Conservation (phyloP, 208 protist genomes). For the Lotmaria passim region DNA sequence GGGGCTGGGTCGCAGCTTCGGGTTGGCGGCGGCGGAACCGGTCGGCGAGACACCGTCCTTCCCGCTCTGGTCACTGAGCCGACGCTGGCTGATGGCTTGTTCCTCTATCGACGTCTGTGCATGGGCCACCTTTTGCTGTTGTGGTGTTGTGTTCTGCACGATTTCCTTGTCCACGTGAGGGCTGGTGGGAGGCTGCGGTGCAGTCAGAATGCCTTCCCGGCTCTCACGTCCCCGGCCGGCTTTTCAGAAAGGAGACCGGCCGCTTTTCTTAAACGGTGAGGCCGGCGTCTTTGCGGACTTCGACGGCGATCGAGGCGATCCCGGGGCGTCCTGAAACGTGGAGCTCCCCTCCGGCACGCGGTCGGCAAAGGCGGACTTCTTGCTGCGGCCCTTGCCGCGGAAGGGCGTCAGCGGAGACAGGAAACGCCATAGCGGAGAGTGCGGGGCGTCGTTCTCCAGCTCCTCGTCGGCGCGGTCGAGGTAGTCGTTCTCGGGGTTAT, state of each 20-base stretch:
- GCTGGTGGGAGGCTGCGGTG: slow-evolving; percentile 2
- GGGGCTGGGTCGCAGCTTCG: not conserved
- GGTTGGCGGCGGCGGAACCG: not conserved
- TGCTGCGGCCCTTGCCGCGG: slow-evolving; percentile 3
- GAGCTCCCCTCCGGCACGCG: slow-evolving; percentile 4
- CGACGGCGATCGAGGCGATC: not conserved
- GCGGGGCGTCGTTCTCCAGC: not conserved
- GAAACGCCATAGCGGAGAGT: slow-evolving; percentile 25
- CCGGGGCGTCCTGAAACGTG: not conserved
- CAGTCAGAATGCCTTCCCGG: not conserved
- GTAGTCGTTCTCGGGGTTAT: slow-evolving; percentile 31
- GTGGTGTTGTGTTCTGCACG: not conserved
- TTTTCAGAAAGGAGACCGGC: slow-evolving; percentile 29
- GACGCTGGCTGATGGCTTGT: not conserved
- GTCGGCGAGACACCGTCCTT: not conserved
- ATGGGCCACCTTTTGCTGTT: slow-evolving; percentile 5
- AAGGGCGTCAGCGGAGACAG: slow-evolving; percentile 23
- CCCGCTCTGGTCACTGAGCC: not conserved
- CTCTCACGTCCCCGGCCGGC: slow-evolving; percentile 23
- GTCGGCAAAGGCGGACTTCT: slow-evolving; percentile 23
- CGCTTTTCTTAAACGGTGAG: not conserved
- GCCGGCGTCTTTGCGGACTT: slow-evolving; percentile 3
- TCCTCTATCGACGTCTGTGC: not conserved
- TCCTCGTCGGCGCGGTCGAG: not conserved
- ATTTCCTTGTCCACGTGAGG: slow-evolving; percentile 20